Conservation (phyloP, 345 rosid genomes). For the Viola odorata region DNA sequence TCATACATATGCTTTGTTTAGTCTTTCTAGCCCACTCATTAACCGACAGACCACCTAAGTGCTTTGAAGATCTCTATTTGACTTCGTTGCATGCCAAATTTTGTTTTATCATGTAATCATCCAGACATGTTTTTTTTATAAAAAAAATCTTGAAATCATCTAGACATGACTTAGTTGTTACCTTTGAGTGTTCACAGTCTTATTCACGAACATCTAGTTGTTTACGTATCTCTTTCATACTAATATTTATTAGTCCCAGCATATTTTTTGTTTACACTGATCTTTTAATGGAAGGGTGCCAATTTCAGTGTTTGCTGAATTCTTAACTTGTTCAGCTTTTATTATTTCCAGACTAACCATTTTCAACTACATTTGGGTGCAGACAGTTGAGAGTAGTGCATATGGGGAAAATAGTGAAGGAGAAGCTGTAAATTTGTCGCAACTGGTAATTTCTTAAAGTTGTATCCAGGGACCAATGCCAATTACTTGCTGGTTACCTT, state of each 20-base stretch:
- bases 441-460: conserved; percentile 63
- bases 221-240: background rate
- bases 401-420: conserved; percentile 67
- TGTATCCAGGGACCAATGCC: conserved; percentile 17
- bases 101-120: no score
- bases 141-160: background rate
- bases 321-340: conserved; percentile 4
- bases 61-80: no score
- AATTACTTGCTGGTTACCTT: conserved; percentile 15
- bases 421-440: conserved; percentile 91
- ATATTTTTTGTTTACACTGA: background rate
- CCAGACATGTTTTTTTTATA: no score
- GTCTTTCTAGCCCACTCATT: background rate
- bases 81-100: no score
- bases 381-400: conserved; percentile 95
- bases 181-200: background rate
- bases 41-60: background rate
- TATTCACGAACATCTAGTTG: background rate
- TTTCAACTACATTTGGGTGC: conserved; percentile 18
- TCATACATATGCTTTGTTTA: background rate
- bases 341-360: conserved; percentile 15
- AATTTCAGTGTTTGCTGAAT: background rate
- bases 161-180: background rate
- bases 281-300: no score
- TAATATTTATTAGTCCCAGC: background rate